Base-by-base conservation (phyloP, 352 stramenopile species). In the Achlya hypogyna region DNA sequence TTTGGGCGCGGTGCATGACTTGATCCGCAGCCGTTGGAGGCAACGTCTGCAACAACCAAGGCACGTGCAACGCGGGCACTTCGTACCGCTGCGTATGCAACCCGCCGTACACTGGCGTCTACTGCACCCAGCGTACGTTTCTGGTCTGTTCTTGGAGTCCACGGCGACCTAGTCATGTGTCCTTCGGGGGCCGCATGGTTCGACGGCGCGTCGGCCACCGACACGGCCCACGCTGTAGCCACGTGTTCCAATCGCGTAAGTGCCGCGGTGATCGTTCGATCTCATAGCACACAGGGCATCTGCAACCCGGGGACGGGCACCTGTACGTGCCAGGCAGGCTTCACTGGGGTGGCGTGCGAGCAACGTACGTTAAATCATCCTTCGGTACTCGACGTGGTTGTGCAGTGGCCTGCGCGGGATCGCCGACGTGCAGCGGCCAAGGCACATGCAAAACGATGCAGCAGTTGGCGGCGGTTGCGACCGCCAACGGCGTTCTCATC, bases 401-500 rank as follows among this genome's bases (percentile, higher is more conserved):
- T 45, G 2, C 49, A 63, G 62, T 89, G 27, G 69, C 69, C n/a
- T 89, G 84, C 54, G 78, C 84, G 1, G 71, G 73, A 14, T 63
- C 53, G 9, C 59, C 32, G 6, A 71, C 70, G 14, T 97, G 87
- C 72, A 92, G 75, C 64, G 81, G 78, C 22, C 77, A 82, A 23
- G 89, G 89, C 4, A 76, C 75, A 2, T 96, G 89, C 72, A 79
- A 84, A 35, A 88, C 74, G 1, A 94, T 96, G 72, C 67, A 86
- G 58, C 73, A 88, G 60, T 74, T 92, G 35, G 81, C 86, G 4
- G 14, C 56, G 18, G 25, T 66, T 1, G 73, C 72, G 18, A 71
- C 72, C 23, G 35, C 59, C 2, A 73, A 86, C 31, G 82, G 79
- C 40, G 76, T 82, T 51, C 52, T 75, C 2, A 63, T 84, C 18